Evolutionary conservation across 2,329 filamentous ascomycete genomes (phyloP).

Genomic region (Cryphonectria japonica): DNA sequence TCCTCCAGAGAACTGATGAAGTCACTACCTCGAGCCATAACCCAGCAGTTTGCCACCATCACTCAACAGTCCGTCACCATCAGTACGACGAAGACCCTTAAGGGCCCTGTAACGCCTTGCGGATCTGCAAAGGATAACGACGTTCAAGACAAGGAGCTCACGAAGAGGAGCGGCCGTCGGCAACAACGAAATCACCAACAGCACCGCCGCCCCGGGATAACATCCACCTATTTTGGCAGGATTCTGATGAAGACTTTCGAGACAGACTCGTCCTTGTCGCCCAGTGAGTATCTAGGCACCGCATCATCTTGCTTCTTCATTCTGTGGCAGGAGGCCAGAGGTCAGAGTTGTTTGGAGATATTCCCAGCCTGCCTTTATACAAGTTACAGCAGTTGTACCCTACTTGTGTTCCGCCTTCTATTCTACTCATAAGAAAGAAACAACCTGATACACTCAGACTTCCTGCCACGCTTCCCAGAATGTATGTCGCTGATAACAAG

Average conservation of each 20-base stretch:
- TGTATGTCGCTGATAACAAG: not conserved
- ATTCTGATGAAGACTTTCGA: not conserved
- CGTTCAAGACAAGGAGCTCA: not conserved
- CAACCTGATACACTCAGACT: not conserved
- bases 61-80: not conserved
- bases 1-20: not conserved
- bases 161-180: not conserved
- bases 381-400: too few relatives aligned
- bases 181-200: not conserved
- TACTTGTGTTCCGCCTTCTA: too few relatives aligned
- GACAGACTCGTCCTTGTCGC: not conserved
- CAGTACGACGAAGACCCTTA: not conserved
- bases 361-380: too few relatives aligned
- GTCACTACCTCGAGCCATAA: not conserved
- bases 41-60: not conserved
- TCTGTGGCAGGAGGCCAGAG: not conserved
- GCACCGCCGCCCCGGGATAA: not conserved
- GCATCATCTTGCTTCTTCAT: not conserved
- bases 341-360: not conserved
- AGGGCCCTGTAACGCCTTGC: not conserved
- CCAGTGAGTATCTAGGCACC: not conserved
- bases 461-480: not conserved
- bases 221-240: not conserved
- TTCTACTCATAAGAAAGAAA: not conserved
- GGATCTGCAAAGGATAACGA: fast-evolving